Evolutionary conservation across 1,284 basidiomycete genomes (phyloP).

Genomic region (Naganishia cerealis): DNA sequence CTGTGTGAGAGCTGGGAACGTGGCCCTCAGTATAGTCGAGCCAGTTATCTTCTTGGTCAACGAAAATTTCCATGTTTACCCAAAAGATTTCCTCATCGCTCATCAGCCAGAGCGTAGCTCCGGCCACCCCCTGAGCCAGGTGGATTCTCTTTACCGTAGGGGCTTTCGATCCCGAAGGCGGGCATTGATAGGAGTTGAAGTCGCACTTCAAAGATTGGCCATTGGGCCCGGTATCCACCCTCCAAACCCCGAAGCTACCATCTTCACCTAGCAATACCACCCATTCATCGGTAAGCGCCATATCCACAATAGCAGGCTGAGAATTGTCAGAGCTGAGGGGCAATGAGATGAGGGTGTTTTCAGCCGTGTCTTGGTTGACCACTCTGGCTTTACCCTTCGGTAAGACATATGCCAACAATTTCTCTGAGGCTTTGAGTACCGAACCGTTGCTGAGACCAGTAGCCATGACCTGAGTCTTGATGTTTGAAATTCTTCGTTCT

Average conservation of each 20-base stretch:
- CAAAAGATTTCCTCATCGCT: slow-evolving; percentile 1
- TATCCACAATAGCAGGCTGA: slow-evolving; percentile 4
- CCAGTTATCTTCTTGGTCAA: neutral
- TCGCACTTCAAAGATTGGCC: neutral
- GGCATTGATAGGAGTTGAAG: neutral
- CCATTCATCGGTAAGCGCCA: slow-evolving; percentile 26
- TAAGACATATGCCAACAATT: slow-evolving; percentile 21
- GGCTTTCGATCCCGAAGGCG: neutral
- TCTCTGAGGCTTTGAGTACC: neutral
- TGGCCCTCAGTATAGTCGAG: neutral
- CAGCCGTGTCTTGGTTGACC: slow-evolving; percentile 17
- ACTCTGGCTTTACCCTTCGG: slow-evolving; percentile 25
- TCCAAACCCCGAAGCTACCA: slow-evolving; percentile 25
- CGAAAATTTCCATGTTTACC: slow-evolving; percentile 1
- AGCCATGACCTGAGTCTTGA: slow-evolving; percentile 29
- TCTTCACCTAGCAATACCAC: slow-evolving; percentile 23
- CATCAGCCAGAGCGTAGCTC: slow-evolving; percentile 10
- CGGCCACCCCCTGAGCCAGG: neutral
- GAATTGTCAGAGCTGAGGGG: neutral
- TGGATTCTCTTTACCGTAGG: neutral
- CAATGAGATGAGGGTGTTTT: slow-evolving; percentile 15
- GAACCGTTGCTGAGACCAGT: slow-evolving; percentile 11
- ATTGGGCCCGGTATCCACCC: slow-evolving; percentile 4
- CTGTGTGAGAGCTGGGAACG: neutral
- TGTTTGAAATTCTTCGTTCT: slow-evolving; percentile 26